A percentile compares a stretch with the other conserved stretches of the same genome.
phyloP scores from a whole-genome alignment of 148 eudicot species.

The Rhododendron ovatum region DNA sequence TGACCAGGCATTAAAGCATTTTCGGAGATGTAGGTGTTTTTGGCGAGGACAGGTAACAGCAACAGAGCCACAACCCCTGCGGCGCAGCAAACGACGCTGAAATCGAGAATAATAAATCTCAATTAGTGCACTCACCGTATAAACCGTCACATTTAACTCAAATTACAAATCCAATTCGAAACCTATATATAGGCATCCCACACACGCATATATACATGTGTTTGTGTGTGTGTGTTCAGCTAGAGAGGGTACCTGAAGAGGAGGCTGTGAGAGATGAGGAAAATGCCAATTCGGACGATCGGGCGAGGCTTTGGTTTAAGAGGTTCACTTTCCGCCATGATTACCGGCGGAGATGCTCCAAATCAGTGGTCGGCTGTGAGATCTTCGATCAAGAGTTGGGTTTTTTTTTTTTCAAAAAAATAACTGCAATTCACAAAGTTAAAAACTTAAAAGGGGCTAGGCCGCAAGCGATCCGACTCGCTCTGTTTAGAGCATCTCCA shows the following conservation, averaged over 20 bases:
- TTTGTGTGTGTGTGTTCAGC: too few relatives aligned
- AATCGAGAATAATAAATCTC: neutral
- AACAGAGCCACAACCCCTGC: slow-evolving; percentile 82
- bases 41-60: slow-evolving; percentile 76
- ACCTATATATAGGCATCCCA: neutral
- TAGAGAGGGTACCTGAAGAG: slow-evolving; percentile 53
- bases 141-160: neutral
- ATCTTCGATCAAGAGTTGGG: too few relatives aligned
- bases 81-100: slow-evolving; percentile 62
- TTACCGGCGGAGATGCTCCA: neutral
- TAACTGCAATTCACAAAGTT: too few relatives aligned
- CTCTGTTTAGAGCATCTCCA: too few relatives aligned
- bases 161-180: neutral
- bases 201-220: neutral
- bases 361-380: neutral
- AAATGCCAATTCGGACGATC: slow-evolving; percentile 58
- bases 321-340: slow-evolving; percentile 30
- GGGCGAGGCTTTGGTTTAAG: slow-evolving; percentile 59
- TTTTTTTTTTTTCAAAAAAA: too few relatives aligned
- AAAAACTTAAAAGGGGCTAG: too few relatives aligned
- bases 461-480: too few relatives aligned
- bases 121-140: neutral
- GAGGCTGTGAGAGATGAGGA: slow-evolving; percentile 66
- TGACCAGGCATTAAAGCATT: slow-evolving; percentile 97
- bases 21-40: slow-evolving; percentile 83